Evolutionary conservation across 163 green algal species (phyloP), one percentile per base, ranked within the genome.

Genomic region (Scenedesmus sp.): DNA sequence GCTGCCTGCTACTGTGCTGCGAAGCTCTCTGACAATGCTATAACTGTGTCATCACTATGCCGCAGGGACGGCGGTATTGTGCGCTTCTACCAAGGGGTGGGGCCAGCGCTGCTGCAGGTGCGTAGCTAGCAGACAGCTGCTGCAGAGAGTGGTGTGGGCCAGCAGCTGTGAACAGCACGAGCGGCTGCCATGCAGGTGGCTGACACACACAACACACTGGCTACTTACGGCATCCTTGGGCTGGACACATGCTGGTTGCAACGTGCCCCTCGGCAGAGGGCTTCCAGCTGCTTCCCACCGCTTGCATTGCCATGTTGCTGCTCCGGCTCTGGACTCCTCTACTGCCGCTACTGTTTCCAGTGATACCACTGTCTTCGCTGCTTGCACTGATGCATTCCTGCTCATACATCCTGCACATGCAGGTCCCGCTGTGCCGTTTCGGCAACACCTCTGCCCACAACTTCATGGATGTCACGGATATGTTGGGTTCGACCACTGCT

Each of bases 71-170:
- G 97, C 26, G 98, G 98, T 76, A 96, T 99, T 26, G 90, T 92
- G 4, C 96, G 98, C 55, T 99, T 99, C 93, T 99, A 99, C 94
- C 94, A 96, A 34, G 98, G 98, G 77, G 84, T 99, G n/a, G 93
- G 91, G 6, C 97, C 97, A 18, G 97, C 97, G 0, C 96, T 99
- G 34, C 94, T 98, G 66, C 95, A 96, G 95, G 95, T 95, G 86
- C 7, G 77, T 9, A 55, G 85, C 56, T 13, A n/a, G 5, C 26
- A 26, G 34, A 46, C 34, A 46, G 34, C 34, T 46, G 34, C 34
- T 46, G 34, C 34, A 46, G 34, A 46, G 34, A 46, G 34, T 46
- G 34, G 34, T 46, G 34, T 46, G 34, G 34, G 34, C 34, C 34
- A 46, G 34, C 34, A 46, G 34, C 34, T 46, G 34, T 46, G 34